phyloP scores from a whole-genome alignment of 208 protist genomes.

The Vickermania spadyakhi region DNA sequence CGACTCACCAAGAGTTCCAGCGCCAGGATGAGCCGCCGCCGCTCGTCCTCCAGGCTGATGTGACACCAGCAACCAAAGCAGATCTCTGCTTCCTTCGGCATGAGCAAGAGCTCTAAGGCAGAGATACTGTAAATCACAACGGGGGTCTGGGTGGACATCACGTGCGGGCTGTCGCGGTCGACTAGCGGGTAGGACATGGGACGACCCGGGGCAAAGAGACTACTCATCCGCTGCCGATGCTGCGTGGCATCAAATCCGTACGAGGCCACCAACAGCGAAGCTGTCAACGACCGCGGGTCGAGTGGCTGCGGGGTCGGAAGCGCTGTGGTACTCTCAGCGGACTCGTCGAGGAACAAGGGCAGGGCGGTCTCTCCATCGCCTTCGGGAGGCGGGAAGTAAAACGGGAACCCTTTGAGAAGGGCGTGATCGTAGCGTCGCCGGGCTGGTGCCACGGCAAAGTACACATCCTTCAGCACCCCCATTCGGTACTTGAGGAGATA shows the following conservation, averaged over 20 bases:
- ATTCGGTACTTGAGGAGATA: slow-evolving; percentile 33
- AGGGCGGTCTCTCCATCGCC: background rate
- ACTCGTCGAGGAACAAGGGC: background rate
- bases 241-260: background rate
- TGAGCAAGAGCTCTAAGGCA: slow-evolving; percentile 32
- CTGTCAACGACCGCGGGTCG: background rate
- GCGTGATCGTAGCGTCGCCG: slow-evolving; percentile 38
- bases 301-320: background rate
- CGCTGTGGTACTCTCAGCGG: background rate
- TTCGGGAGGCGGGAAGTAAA: slow-evolving; percentile 4
- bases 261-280: background rate
- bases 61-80: slow-evolving; percentile 56
- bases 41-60: slow-evolving; percentile 54
- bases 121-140: slow-evolving; percentile 47
- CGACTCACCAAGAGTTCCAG: slow-evolving; percentile 15
- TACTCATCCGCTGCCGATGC: background rate
- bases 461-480: slow-evolving; percentile 28
- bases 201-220: background rate
- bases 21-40: slow-evolving; percentile 26
- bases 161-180: slow-evolving; percentile 17
- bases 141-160: slow-evolving; percentile 17
- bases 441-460: slow-evolving; percentile 36
- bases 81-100: slow-evolving; percentile 43
- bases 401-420: slow-evolving; percentile 7
- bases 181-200: slow-evolving; percentile 17